Evolutionary conservation across 306 rosid genomes (phyloP).

Genomic region (Gastrolobium villosum): DNA sequence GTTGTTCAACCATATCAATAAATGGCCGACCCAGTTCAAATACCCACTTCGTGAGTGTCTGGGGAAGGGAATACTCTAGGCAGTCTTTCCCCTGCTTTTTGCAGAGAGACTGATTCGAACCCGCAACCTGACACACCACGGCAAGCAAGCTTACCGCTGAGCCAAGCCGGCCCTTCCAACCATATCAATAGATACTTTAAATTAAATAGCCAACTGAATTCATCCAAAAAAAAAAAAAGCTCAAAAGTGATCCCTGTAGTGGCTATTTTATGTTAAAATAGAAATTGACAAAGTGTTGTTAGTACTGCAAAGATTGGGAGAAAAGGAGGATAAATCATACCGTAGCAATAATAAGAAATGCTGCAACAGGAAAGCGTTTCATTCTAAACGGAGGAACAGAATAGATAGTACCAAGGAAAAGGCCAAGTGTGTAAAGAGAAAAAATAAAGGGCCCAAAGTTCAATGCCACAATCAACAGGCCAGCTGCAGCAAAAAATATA

Average conservation of each 20-base stretch:
- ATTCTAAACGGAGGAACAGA: conserved; percentile 95
- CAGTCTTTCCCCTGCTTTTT: too few relatives aligned
- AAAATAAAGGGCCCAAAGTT: conserved; percentile 91
- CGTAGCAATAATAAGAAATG: conserved; percentile 96
- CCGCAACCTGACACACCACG: too few relatives aligned
- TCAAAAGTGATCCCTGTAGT: background rate
- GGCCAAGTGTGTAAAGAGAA: conserved; percentile 86
- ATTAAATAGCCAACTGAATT: conserved; percentile 27
- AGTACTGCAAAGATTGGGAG: conserved; percentile 29
- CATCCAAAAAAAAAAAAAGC: conserved; percentile 1
- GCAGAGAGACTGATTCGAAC: too few relatives aligned
- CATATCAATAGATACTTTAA: conserved; percentile 29
- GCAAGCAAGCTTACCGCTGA: too few relatives aligned
- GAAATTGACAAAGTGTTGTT: conserved; percentile 13
- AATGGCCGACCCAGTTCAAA: too few relatives aligned
- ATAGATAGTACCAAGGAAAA: conserved; percentile 92
- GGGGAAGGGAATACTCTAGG: too few relatives aligned
- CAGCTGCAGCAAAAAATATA: conserved; percentile 83
- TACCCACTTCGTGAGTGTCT: too few relatives aligned
- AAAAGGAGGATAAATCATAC: conserved; percentile 57
- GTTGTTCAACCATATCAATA: conserved; percentile 43
- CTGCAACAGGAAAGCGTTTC: conserved; percentile 96
- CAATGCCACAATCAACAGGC: conserved; percentile 77
- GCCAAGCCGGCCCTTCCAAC: too few relatives aligned
- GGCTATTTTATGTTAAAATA: conserved; percentile 1